Conservation (phyloP, 441 rosid species). For the Melastoma candidum region DNA sequence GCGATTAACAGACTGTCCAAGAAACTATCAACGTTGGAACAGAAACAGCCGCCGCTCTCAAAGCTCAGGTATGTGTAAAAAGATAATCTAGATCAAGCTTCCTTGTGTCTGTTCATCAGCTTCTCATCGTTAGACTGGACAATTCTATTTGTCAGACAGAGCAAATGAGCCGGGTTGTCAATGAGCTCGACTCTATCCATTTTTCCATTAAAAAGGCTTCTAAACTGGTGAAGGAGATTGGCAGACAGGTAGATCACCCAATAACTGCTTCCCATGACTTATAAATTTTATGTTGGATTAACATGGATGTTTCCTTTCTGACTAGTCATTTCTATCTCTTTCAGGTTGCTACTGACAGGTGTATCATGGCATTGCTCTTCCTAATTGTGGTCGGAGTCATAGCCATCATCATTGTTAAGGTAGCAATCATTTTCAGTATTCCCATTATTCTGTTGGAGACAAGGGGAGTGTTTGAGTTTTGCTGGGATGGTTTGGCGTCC, state of each 20-base stretch:
- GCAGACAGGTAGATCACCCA: constrained; percentile 77
- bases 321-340: constrained; percentile 16
- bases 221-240: constrained; percentile 86
- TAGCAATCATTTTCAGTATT: constrained; percentile 9
- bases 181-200: constrained; percentile 92
- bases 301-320: constrained; percentile 7
- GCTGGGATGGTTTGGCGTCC: too few species aligned
- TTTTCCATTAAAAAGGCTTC: constrained; percentile 94
- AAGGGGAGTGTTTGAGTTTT: not conserved
- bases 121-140: not conserved
- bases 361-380: constrained; percentile 79
- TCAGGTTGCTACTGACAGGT: constrained; percentile 92
- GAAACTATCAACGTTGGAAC: constrained; percentile 90
- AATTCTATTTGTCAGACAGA: constrained; percentile 52
- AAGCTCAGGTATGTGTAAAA: constrained; percentile 64
- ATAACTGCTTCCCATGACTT: too few species aligned
- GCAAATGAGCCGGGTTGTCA: constrained; percentile 94
- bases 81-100: constrained; percentile 9
- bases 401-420: constrained; percentile 90
- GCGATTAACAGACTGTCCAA: constrained; percentile 61
- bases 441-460: not conserved
- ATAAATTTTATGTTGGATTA: too few species aligned
- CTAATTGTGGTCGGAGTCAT: constrained; percentile 78
- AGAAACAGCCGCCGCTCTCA: constrained; percentile 87
- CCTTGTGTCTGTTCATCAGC: constrained; percentile 6